Base-by-base conservation (phyloP, 345 rosid genomes). In the Moricandia arvensis region DNA sequence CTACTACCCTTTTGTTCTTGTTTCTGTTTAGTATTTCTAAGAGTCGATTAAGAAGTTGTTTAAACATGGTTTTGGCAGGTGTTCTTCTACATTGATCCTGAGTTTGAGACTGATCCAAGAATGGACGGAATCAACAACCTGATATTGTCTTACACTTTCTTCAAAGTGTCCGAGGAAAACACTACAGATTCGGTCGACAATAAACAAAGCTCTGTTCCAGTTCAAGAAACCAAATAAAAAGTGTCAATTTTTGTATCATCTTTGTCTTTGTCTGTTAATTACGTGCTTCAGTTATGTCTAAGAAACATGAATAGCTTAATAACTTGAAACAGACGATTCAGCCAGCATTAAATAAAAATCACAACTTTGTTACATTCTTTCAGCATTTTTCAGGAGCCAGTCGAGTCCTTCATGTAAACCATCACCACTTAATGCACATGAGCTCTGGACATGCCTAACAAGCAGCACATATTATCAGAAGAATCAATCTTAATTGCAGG, bases 41-140 rank as follows among this genome's bases (percentile, higher is more conserved):
- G 29, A 21, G 1, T 17, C 55, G 38, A 15, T 5, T 61, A 26
- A 68, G 35, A 24, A 3, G 0, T 16, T 49, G 17, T 13, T 47
- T 12, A 47, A 12, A 72, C 35, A 47, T 59, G 5, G 2, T 35
- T 45, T 38, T 59, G 74, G 74, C 83, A 93, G 98, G 98, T 93
- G 5, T 93, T 93, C 83, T 93, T 93, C 78, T 91, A 90, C 65
- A 90, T 93, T 12, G 98, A 93, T 79, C 98, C 97, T 0, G 96
- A 93, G 85, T 86, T 91, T 75, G 97, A 88, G 77, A 85, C 94
- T 3, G 98, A 93, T 84, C 89, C 94, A 57, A 84, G 84, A 71
- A 90, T 93, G 97, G 93, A 88, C 18, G 98, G 94, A 24, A 84
- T 93, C 75, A 91, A 93, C 86, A 93, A 89, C 84, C 63, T 93